phyloP scores from a whole-genome alignment of 768 basidiomycete genomes.

The Harrya chromipes region DNA sequence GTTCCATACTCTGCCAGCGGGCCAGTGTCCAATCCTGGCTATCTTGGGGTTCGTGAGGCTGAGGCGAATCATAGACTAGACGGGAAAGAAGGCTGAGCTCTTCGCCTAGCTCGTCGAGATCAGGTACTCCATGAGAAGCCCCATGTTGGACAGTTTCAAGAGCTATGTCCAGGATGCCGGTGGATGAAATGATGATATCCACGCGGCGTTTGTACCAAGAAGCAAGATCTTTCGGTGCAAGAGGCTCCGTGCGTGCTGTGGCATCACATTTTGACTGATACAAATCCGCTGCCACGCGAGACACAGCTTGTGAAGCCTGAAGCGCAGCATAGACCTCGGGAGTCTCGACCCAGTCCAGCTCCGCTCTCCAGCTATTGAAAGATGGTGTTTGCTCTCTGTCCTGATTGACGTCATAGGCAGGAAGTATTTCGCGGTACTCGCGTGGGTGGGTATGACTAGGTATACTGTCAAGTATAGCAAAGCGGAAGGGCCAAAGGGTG shows the following conservation, averaged over 20 bases:
- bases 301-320: slow-evolving; percentile 21
- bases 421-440: slow-evolving; percentile 59
- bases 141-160: slow-evolving; percentile 82
- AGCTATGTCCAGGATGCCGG: slow-evolving; percentile 78
- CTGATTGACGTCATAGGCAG: slow-evolving; percentile 49
- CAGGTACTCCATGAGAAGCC: slow-evolving; percentile 73
- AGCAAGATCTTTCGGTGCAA: slow-evolving; percentile 41
- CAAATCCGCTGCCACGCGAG: slow-evolving; percentile 9
- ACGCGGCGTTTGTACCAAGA: slow-evolving; percentile 76
- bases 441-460: slow-evolving; percentile 71
- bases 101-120: slow-evolving; percentile 84
- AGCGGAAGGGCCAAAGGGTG: slow-evolving; percentile 65
- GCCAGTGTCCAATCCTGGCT: slow-evolving; percentile 73
- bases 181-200: slow-evolving; percentile 53
- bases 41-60: slow-evolving; percentile 36
- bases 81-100: slow-evolving; percentile 85
- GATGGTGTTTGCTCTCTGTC: slow-evolving; percentile 40
- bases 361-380: slow-evolving; percentile 46
- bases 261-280: slow-evolving; percentile 9
- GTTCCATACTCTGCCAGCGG: slow-evolving; percentile 68
- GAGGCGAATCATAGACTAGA: slow-evolving; percentile 79
- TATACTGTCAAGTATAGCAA: slow-evolving; percentile 65
- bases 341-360: slow-evolving; percentile 59
- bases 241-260: slow-evolving; percentile 6
- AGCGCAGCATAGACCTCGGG: slow-evolving; percentile 43